Evolutionary conservation across 2,329 filamentous ascomycete species (phyloP).

Genomic region (Epichloe brachyelytri): DNA sequence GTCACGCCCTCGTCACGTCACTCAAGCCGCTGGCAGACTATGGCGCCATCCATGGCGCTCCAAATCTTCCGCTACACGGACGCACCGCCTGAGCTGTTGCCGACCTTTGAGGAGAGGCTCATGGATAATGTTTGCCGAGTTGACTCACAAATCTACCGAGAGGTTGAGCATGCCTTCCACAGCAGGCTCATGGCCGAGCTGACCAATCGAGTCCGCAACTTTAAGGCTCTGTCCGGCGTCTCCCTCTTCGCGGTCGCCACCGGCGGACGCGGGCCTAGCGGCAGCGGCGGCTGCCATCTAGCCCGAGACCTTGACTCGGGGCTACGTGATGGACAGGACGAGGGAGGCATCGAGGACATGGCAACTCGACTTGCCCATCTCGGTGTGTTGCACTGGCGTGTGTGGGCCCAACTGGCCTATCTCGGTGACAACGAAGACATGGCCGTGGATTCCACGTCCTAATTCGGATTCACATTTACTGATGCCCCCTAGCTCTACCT

Average conservation of each 20-base stretch:
- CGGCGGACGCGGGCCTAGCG: constrained; percentile 31
- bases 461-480: neutral
- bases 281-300: constrained; percentile 22
- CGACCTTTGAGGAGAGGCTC: constrained; percentile 37
- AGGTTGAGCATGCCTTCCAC: constrained; percentile 37
- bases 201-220: constrained; percentile 36
- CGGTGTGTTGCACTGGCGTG: constrained; percentile 75
- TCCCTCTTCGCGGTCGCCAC: constrained; percentile 43
- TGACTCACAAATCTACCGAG: constrained; percentile 30
- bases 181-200: constrained; percentile 35
- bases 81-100: constrained; percentile 33
- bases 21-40: constrained; percentile 36
- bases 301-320: constrained; percentile 20
- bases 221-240: constrained; percentile 38
- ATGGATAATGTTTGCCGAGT: constrained; percentile 29
- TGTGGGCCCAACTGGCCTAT: constrained; percentile 73
- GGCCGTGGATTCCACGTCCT: constrained; percentile 14
- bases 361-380: constrained; percentile 72
- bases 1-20: constrained; percentile 29
- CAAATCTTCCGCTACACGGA: constrained; percentile 46
- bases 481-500: neutral
- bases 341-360: constrained; percentile 50
- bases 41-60: constrained; percentile 40
- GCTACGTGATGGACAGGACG: constrained; percentile 33
- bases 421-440: constrained; percentile 26